These are phyloP conservation scores for Venturia oleaginea DNA, from an alignment of 2,329 filamentous ascomycete genomes.

Conservation along the genomic window DNA sequence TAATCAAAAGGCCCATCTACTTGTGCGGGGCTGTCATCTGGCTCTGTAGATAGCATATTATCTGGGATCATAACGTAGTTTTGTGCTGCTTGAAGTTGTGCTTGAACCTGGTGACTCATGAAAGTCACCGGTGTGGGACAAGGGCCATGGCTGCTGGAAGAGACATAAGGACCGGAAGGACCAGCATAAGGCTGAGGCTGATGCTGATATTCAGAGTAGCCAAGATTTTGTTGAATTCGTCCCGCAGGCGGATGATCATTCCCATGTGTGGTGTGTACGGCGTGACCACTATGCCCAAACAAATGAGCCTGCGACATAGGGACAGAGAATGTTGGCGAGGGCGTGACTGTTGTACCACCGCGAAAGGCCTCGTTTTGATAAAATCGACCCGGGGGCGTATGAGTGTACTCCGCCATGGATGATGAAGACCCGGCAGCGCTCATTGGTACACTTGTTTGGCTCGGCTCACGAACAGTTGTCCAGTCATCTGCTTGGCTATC, in stretches of 20 bases:
- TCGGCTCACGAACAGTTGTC: background rate
- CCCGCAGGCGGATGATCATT: background rate
- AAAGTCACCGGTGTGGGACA: background rate
- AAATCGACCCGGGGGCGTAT: background rate
- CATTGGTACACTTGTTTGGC: background rate
- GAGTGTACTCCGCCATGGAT: background rate
- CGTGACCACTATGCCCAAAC: background rate
- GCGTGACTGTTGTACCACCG: background rate
- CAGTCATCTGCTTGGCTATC: background rate
- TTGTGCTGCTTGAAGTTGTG: background rate
- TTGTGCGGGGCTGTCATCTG: constrained; percentile 1
- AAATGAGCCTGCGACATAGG: background rate
- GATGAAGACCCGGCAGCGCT: background rate
- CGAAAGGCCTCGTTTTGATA: background rate
- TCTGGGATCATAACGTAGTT: background rate
- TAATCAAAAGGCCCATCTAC: background rate
- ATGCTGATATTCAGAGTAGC: background rate
- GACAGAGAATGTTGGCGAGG: background rate
- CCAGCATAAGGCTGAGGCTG: background rate
- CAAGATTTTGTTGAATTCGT: background rate
- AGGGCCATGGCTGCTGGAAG: background rate
- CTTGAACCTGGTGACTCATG: background rate
- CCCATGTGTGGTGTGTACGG: background rate
- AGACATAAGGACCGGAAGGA: background rate
- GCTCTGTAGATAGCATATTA: background rate